Evolutionary conservation across 257 asterid species (phyloP).

Genomic region (Jacaranda copaia): DNA sequence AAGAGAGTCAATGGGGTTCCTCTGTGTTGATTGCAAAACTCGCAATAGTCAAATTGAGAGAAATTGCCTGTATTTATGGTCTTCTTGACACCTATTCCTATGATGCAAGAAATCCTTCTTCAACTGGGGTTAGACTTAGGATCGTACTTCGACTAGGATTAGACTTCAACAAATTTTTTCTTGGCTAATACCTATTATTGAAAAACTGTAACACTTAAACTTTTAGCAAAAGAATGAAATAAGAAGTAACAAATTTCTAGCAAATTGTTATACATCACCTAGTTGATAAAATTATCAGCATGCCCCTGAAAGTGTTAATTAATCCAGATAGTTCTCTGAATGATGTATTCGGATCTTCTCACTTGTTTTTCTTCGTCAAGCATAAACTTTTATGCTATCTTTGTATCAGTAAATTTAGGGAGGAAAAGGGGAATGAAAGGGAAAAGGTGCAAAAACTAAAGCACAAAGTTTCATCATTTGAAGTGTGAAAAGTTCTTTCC

Average conservation of each 20-base stretch:
- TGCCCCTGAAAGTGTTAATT: slow-evolving; percentile 12
- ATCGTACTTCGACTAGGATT: too few species aligned
- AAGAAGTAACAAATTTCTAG: background rate
- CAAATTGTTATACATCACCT: background rate
- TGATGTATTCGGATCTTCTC: background rate
- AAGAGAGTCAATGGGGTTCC: background rate
- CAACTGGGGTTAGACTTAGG: background rate
- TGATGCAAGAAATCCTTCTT: background rate
- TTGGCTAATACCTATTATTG: background rate
- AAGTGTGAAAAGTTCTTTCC: too few species aligned
- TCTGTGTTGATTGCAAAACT: slow-evolving; percentile 3
- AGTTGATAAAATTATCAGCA: background rate
- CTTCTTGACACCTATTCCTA: background rate
- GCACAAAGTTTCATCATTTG: too few species aligned
- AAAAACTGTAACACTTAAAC: background rate
- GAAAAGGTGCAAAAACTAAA: too few species aligned
- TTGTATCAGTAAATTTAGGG: too few species aligned
- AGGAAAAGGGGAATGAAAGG: too few species aligned
- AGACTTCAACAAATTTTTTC: background rate
- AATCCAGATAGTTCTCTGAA: background rate
- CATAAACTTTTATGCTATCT: background rate
- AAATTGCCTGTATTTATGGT: background rate
- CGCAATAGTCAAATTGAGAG: background rate
- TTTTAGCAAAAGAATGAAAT: slow-evolving; percentile 1
- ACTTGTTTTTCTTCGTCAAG: slow-evolving; percentile 19